phyloP scores from a whole-genome alignment of 495 filamentous ascomycete genomes.

The Emericellopsis terricola region DNA sequence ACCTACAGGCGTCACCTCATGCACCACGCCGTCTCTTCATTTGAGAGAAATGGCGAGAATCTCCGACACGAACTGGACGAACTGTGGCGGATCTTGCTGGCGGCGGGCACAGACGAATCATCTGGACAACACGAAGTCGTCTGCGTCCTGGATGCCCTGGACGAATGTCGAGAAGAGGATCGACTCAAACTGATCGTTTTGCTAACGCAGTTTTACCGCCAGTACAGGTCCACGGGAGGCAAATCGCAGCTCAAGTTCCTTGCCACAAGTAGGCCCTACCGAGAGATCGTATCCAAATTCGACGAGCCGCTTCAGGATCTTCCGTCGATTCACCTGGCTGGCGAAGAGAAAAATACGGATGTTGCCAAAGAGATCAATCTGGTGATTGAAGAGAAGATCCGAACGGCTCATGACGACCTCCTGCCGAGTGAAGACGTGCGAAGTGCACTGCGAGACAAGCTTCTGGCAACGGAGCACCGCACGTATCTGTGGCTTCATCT shows the following conservation, averaged over 20 bases:
- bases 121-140: conserved; percentile 20
- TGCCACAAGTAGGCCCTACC: conserved; percentile 20
- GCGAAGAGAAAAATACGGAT: conserved; percentile 11
- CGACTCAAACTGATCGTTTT: conserved; percentile 9
- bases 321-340: conserved; percentile 12
- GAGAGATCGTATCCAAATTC: conserved; percentile 10
- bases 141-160: conserved; percentile 23
- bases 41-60: conserved; percentile 6
- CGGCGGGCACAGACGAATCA: conserved; percentile 12
- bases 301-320: conserved; percentile 4
- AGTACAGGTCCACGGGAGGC: not conserved
- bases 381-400: conserved; percentile 15
- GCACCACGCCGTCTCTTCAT: conserved; percentile 7
- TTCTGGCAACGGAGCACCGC: conserved; percentile 18
- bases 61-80: conserved; percentile 15
- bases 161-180: conserved; percentile 16
- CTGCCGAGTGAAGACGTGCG: conserved; percentile 1
- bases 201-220: conserved; percentile 10
- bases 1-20: conserved; percentile 6
- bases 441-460: conserved; percentile 7
- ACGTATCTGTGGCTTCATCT: conserved; percentile 34
- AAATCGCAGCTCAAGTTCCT: conserved; percentile 14
- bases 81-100: conserved; percentile 22
- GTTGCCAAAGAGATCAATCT: conserved; percentile 20
- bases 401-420: conserved; percentile 6